phyloP scores from a whole-genome alignment of 176 grass and related monocot genomes.

The Avena atlantica region DNA sequence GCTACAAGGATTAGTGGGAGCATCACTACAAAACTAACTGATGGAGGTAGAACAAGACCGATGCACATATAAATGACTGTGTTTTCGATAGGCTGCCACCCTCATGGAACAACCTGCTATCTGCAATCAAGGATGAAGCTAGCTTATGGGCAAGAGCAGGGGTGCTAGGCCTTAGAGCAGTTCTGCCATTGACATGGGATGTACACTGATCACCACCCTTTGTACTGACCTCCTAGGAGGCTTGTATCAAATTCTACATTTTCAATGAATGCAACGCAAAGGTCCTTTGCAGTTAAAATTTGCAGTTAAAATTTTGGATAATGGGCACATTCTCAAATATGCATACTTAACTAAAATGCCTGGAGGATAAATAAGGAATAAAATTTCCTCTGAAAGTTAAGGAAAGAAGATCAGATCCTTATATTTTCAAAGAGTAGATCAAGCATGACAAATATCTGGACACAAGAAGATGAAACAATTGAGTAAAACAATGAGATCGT shows the following conservation, averaged over 20 bases:
- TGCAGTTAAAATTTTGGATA: constrained; percentile 6
- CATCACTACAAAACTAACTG: neutral
- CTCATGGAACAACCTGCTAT: too few species aligned
- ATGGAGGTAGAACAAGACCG: constrained; percentile 24
- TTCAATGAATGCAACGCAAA: too few species aligned
- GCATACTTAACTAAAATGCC: neutral
- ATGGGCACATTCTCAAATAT: constrained; percentile 22
- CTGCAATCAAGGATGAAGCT: too few species aligned
- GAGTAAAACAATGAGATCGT: constrained; percentile 15
- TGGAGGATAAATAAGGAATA: neutral
- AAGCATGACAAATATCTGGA: constrained; percentile 16
- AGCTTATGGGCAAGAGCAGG: too few species aligned
- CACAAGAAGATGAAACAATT: constrained; percentile 30
- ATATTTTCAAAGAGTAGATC: neutral
- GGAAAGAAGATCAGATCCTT: constrained; percentile 23
- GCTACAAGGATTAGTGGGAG: constrained; percentile 6
- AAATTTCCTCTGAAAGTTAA: neutral
- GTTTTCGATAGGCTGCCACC: too few species aligned
- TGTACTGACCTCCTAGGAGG: too few species aligned
- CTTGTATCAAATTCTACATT: too few species aligned
- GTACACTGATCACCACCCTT: too few species aligned
- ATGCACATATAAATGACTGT: neutral
- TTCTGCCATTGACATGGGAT: too few species aligned
- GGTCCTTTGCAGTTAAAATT: neutral
- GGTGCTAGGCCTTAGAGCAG: too few species aligned